Evolutionary conservation across 805 yeast species (phyloP), one percentile per base, ranked within the genome.

Genomic region (Saccharomyces eubayanus): DNA sequence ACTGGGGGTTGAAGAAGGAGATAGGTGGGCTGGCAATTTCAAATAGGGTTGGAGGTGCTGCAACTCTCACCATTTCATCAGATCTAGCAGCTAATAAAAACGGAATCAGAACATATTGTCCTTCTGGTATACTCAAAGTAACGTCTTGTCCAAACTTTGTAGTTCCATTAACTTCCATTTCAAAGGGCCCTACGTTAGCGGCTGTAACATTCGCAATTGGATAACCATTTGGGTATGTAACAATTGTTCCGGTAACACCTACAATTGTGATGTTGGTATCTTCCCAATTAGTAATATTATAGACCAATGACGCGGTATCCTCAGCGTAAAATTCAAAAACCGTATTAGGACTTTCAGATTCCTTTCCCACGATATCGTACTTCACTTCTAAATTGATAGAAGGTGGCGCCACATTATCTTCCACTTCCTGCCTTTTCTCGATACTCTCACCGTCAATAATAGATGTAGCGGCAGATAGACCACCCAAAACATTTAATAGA

Each of bases 1-100:
- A 78, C 69, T 84, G 82, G 12, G 91, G 94, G 66, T 87, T 81
- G 71, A 85, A 83, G 52, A 84, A 58, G 0, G 95, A 84, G 61
- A 90, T 73, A 53, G 84, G 78, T 40, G 78, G 79, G 62, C 89
- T 96, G 10, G 69, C 69, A 53, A 90, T 79, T 24, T 74, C 67
- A 47, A 87, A 72, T 55, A 83, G 70, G 62, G 81, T 83, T 50
- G 82, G 78, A 62, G 79, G 75, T 28, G 85, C 77, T 51, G 82
- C 81, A 45, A 86, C 73, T 58, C 74, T 72, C 70, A 80, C 77
- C 60, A 83, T 65, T 50, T 77, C 69, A 8, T 79, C 78, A 31
- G 78, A 72, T 62, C 73, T 75, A 30, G 76, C 72, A 48, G 83
- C 75, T 65, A 76, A 83, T 46, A 86, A 64, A 36, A 77, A 74